Evolutionary conservation across 139 green algal species (phyloP), one percentile per base, ranked within the genome.

Genomic region (Asterochloris erici): DNA sequence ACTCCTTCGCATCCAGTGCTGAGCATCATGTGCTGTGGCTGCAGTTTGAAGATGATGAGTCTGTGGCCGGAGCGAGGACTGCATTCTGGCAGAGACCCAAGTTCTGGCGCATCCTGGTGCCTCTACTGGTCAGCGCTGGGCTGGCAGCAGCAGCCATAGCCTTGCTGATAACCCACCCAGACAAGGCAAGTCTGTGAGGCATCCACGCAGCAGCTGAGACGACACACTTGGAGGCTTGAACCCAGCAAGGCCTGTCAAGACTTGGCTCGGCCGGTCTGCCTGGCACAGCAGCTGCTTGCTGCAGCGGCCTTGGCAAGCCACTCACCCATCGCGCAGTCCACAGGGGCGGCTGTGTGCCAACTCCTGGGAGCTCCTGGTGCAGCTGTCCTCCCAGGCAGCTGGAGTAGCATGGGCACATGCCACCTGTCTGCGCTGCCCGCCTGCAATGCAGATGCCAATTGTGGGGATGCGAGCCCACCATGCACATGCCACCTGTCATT

Each of bases 41-140:
- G 38, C 38, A 54, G 38, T 54, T 54, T 54, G 38, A 54, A 10
- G 38, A 54, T 54, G 38, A 54, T 54, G 38, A 54, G 38, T 54
- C 38, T 54, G 38, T 54, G 38, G 38, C 38, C 6, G 38, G 38
- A 54, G 38, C 38, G 38, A 54, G 38, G 38, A 54, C 38, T 54
- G 38, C 38, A 54, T 54, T 54, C 38, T 54, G 38, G 38, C 38
- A 54, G 38, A 54, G 6, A 54, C 38, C 38, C 38, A 54, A 80
- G 60, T 70, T 80, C 60, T 80, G 76, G 76, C 68, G 76, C 54
- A 80, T 62, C 60, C 47, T 62, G 21, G 13, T 70, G 11, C 76
- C 76, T 14, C 54, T 80, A 14, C 19, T 80, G 61, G 26, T 69
- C 47, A 80, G 60, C n/a, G 9, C 68, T 14, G 23, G 0, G 13